A percentile compares a stretch with the other conserved stretches of the same genome.
Conservation (phyloP, 257 asterid species). For the Forsythia viridissima region DNA sequence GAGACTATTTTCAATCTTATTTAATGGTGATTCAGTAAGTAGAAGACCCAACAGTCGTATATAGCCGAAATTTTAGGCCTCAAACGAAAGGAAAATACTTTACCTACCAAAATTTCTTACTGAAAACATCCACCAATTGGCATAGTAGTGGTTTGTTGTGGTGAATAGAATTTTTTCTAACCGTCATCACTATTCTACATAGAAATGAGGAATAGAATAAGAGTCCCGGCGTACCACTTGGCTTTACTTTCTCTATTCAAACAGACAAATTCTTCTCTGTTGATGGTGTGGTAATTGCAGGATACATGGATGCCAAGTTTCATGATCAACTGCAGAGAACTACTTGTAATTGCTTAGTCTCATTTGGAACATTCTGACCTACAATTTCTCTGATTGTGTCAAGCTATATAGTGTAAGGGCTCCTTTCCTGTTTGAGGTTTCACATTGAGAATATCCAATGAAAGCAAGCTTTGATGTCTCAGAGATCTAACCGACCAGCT, state of each 20-base stretch:
- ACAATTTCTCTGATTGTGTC: background rate
- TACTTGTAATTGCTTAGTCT: background rate
- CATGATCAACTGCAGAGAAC: background rate
- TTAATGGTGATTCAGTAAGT: background rate
- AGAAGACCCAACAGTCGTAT: too few species aligned
- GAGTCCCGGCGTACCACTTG: background rate
- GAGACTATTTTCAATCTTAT: background rate
- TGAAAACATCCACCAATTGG: too few species aligned
- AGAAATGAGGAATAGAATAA: background rate
- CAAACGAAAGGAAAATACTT: background rate
- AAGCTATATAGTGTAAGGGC: background rate
- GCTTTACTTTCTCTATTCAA: background rate
- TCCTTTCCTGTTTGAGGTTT: background rate
- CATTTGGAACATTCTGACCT: background rate
- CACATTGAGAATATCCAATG: background rate
- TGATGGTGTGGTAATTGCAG: background rate
- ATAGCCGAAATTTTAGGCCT: background rate
- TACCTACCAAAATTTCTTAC: too few species aligned
- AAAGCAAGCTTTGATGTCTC: background rate
- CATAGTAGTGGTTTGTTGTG: background rate
- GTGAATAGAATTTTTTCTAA: background rate
- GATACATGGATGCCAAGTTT: background rate
- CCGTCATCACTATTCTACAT: background rate
- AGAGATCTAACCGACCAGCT: background rate
- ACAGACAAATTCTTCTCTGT: background rate